Evolutionary conservation across 441 rosid genomes (phyloP).

Genomic region (Erodium trifolium): DNA sequence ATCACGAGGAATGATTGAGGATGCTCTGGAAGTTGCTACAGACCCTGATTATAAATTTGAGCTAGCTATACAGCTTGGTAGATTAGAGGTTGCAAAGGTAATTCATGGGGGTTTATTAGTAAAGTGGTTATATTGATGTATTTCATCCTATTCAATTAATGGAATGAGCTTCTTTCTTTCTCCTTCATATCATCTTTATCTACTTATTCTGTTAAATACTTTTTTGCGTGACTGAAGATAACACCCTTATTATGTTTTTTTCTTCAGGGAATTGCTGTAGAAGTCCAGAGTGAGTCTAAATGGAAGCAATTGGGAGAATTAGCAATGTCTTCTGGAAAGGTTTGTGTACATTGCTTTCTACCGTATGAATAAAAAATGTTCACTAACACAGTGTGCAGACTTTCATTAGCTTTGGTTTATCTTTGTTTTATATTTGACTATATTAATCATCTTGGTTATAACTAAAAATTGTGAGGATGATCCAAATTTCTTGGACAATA

Average conservation of each 20-base stretch:
- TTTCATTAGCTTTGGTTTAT: neutral
- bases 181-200: neutral
- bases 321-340: slow-evolving; percentile 96
- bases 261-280: slow-evolving; percentile 69
- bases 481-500: too few relatives aligned
- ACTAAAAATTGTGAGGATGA: too few relatives aligned
- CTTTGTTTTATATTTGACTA: neutral
- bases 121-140: neutral
- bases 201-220: neutral
- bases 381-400: neutral
- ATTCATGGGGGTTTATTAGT: slow-evolving; percentile 7
- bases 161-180: neutral
- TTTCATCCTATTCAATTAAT: neutral
- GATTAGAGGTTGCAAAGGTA: slow-evolving; percentile 85
- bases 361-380: neutral
- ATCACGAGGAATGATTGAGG: slow-evolving; percentile 89
- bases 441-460: too few relatives aligned
- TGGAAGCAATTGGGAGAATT: slow-evolving; percentile 98
- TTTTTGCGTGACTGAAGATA: neutral
- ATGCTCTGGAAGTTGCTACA: slow-evolving; percentile 89
- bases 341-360: slow-evolving; percentile 17
- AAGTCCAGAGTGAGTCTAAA: slow-evolving; percentile 79
- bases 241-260: slow-evolving; percentile 8
- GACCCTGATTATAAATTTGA: slow-evolving; percentile 95
- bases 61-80: slow-evolving; percentile 88